These are phyloP conservation scores for Phytophthora brassicae DNA, from an alignment of 352 stramenopile species.

Conservation along the genomic window DNA sequence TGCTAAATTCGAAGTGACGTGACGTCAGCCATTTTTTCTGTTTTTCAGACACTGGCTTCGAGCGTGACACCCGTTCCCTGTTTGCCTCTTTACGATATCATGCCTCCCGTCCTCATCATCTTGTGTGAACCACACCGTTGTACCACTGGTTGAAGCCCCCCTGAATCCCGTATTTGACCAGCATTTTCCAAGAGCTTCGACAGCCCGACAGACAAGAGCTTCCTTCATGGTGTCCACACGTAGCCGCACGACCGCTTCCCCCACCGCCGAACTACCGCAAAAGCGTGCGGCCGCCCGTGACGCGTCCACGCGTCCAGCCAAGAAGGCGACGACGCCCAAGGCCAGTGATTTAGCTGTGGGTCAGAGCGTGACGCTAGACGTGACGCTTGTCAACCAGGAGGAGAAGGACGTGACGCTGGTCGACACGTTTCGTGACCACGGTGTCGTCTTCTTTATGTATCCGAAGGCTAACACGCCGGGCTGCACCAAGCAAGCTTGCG, in stretches of 20 bases:
- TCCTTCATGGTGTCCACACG: slow-evolving; percentile 64
- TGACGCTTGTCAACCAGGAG: slow-evolving; percentile 78
- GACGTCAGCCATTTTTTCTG: no score
- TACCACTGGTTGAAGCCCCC: slow-evolving; percentile 9
- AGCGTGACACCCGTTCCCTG: no score
- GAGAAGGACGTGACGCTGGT: slow-evolving; percentile 52
- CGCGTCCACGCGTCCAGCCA: slow-evolving; percentile 31
- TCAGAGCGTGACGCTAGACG: slow-evolving; percentile 53
- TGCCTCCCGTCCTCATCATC: no score
- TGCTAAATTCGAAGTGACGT: not conserved
- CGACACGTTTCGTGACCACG: slow-evolving; percentile 76
- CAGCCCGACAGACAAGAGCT: not conserved
- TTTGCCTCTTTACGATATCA: no score
- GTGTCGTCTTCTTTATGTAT: slow-evolving; percentile 91
- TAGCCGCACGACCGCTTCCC: slow-evolving; percentile 40
- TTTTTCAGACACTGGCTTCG: no score
- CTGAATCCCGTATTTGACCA: slow-evolving; percentile 6
- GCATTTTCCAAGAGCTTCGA: slow-evolving; percentile 20
- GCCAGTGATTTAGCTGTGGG: slow-evolving; percentile 59
- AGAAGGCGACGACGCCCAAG: slow-evolving; percentile 53
- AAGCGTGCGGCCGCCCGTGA: slow-evolving; percentile 30
- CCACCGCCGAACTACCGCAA: slow-evolving; percentile 25
- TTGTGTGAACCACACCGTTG: slow-evolving; percentile 9
- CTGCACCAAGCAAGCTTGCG: slow-evolving; percentile 88
- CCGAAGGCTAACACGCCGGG: slow-evolving; percentile 83